Evolutionary conservation across 1,284 basidiomycete species (phyloP), one percentile per base, ranked within the genome.

Genomic region (Pascua sp.): DNA sequence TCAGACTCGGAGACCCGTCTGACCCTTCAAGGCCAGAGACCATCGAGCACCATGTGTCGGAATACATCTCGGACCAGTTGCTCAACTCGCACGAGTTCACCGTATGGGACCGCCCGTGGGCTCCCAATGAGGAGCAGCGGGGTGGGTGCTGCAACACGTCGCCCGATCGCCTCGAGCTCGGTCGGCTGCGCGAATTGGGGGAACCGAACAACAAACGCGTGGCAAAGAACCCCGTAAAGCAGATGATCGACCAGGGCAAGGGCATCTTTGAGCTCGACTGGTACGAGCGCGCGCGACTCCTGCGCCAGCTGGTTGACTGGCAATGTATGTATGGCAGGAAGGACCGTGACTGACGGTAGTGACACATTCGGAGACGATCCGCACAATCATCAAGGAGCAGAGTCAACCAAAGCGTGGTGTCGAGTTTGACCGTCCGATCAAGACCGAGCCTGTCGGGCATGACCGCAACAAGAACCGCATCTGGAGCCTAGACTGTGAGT

Each of bases 231-330:
- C 74, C 74, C 1, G 59, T 76, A 17, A 61, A 56, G 44, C 59
- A 63, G 60, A 58, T 66, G 11, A 68, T 69, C 51, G 53, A 60
- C 32, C 53, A 53, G 32, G 70, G 71, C 10, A 67, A 66, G 16
- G 72, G 72, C 5, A 37, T 76, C 42, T 76, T 73, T 56, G 72
- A 75, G 57, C 51, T 76, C 51, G 67, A 70, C 50, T 75, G 72
- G 74, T 53, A 57, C 24, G 72, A 76, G 51, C 57, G 72, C 16
- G 67, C 63, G 9, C 64, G 63, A 41, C 53, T 77, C 37, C 53
- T 77, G 11, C 66, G 76, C 38, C 76, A 77, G 60, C 45, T 77
- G 47, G 75, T 77, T 16, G 76, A 77, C 62, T 77, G 76, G 76
- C 75, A 76, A 56, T 62, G 75, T 72, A 13, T 7, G 15, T 4